Evolutionary conservation across 768 basidiomycete genomes (phyloP).

Genomic region (Strobilomyces confusus): DNA sequence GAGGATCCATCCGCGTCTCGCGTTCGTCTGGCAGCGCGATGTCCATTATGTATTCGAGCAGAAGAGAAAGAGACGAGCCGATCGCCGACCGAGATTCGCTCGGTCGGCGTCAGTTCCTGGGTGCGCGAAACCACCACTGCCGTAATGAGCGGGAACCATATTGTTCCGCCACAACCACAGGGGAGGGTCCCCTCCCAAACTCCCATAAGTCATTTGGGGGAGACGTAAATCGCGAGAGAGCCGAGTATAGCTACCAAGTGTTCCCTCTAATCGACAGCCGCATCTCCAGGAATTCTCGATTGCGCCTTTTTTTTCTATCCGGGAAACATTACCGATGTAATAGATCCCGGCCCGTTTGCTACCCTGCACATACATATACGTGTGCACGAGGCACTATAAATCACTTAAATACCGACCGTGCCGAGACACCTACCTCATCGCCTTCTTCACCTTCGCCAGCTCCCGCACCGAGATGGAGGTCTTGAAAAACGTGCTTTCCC

Average conservation of each 20-base stretch:
- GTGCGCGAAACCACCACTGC: constrained; percentile 18
- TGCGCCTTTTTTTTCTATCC: constrained; percentile 16
- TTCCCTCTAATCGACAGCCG: constrained; percentile 13
- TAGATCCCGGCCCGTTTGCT: constrained; percentile 26
- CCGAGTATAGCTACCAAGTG: constrained; percentile 19
- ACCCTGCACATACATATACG: constrained; percentile 24
- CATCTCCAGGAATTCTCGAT: constrained; percentile 17
- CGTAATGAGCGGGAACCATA: constrained; percentile 23
- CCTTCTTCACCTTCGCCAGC: constrained; percentile 34
- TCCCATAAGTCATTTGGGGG: constrained; percentile 5
- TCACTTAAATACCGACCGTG: constrained; percentile 37
- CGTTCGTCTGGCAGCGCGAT: constrained; percentile 2
- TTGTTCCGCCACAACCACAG: constrained; percentile 13
- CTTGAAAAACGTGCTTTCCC: constrained; percentile 67
- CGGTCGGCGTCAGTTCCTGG: constrained; percentile 18
- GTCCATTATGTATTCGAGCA: constrained; percentile 15
- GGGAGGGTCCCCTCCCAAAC: constrained; percentile 4
- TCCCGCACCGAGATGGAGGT: constrained; percentile 52
- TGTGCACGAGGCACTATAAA: constrained; percentile 33
- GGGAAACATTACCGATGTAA: constrained; percentile 30
- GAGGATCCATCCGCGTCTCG: not conserved
- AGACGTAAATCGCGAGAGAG: constrained; percentile 17
- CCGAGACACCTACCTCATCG: constrained; percentile 26
- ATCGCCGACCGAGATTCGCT: constrained; percentile 25
- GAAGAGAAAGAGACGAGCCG: constrained; percentile 6